phyloP scores from a whole-genome alignment of 2,329 filamentous ascomycete species.

The Hirsutella thompsonii region DNA sequence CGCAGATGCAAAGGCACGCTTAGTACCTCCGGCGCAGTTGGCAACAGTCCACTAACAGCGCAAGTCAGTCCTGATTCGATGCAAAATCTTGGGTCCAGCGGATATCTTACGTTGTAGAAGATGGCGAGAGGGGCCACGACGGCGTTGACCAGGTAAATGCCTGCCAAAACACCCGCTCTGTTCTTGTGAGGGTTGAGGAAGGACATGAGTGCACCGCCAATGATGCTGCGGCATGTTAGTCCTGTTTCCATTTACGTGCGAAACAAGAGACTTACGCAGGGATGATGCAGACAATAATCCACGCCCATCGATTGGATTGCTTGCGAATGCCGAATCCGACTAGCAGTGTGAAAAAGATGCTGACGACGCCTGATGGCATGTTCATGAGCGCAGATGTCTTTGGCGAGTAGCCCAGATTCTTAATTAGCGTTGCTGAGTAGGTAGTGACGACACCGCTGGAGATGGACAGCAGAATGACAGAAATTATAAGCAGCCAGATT shows the following conservation, averaged over 20 bases:
- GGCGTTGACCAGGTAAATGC: conserved; percentile 38
- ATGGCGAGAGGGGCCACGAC: conserved; percentile 31
- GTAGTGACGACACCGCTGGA: conserved; percentile 40
- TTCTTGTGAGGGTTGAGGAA: conserved; percentile 31
- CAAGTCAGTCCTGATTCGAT: background rate
- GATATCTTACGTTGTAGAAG: conserved; percentile 27
- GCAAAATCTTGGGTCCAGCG: background rate
- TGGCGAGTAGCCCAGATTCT: conserved; percentile 29
- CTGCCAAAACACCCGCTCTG: conserved; percentile 30
- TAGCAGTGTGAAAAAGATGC: conserved; percentile 36
- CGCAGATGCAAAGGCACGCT: conserved; percentile 35
- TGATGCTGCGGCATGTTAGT: conserved; percentile 16
- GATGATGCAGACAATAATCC: conserved; percentile 33
- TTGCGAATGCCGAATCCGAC: conserved; percentile 33
- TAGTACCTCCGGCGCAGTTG: conserved; percentile 38
- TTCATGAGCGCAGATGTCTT: conserved; percentile 37
- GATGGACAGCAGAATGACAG: conserved; percentile 35
- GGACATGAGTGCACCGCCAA: conserved; percentile 39
- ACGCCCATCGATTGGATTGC: conserved; percentile 35
- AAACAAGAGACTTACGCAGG: conserved; percentile 23
- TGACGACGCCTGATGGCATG: conserved; percentile 38
- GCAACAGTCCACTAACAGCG: conserved; percentile 29
- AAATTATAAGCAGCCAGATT: conserved; percentile 33
- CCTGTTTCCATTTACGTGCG: background rate
- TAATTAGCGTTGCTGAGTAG: conserved; percentile 41